phyloP scores from a whole-genome alignment of 1,139 yeast species.

The Scheffersomyces lignicola region DNA sequence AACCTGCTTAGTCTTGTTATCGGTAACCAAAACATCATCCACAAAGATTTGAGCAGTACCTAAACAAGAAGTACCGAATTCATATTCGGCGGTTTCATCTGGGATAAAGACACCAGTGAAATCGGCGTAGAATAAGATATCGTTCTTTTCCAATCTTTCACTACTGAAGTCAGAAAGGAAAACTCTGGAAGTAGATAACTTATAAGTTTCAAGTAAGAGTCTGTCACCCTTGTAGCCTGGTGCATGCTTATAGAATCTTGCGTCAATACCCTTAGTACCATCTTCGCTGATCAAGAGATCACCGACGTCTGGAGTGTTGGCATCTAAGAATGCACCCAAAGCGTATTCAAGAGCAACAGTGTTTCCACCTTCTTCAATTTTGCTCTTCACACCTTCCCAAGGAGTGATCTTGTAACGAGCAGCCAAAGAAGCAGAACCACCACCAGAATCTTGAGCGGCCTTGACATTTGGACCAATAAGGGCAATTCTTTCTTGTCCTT shows the following conservation, averaged over 20 bases:
- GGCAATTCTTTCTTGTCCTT: constrained; percentile 21
- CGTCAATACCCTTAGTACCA: constrained; percentile 40
- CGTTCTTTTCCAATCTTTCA: constrained; percentile 15
- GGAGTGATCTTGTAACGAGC: constrained; percentile 33
- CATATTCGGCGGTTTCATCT: constrained; percentile 47
- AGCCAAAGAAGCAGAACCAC: constrained; percentile 35
- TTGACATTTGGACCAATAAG: constrained; percentile 39
- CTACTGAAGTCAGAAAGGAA: constrained; percentile 49
- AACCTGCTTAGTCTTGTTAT: constrained; percentile 54
- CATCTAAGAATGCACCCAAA: constrained; percentile 31
- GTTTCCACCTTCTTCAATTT: constrained; percentile 19
- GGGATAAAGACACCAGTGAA: constrained; percentile 43
- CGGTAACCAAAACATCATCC: constrained; percentile 53
- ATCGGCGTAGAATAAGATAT: constrained; percentile 36
- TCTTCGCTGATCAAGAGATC: constrained; percentile 14
- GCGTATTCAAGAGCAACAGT: constrained; percentile 18
- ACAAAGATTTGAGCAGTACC: constrained; percentile 56
- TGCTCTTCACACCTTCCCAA: constrained; percentile 27
- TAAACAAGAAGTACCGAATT: constrained; percentile 48
- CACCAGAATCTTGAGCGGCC: constrained; percentile 32
- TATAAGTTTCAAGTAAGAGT: constrained; percentile 22
- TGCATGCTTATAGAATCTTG: constrained; percentile 35
- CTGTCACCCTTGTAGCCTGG: constrained; percentile 8
- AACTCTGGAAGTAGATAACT: constrained; percentile 35
- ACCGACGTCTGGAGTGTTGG: constrained; percentile 29